A percentile compares a stretch with the other conserved stretches of the same genome.
Evolutionary conservation across 208 protist species (phyloP).

Genomic region (Dictyostelium gargantuum): DNA sequence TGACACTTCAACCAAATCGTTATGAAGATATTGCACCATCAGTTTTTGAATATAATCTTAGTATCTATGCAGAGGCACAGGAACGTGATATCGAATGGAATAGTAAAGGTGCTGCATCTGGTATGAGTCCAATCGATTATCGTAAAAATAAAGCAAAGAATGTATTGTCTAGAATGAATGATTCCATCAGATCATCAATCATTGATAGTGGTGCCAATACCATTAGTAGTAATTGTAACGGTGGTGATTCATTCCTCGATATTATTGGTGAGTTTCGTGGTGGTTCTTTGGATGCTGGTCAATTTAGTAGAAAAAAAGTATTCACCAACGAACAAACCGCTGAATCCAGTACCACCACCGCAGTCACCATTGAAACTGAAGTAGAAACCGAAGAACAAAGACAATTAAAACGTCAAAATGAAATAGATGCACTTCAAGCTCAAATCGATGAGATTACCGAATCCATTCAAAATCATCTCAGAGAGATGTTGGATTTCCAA

Average conservation of each 20-base stretch:
- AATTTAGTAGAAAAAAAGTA: constrained; percentile 42
- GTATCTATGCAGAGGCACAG: constrained; percentile 55
- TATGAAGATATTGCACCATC: constrained; percentile 58
- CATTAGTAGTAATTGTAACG: not conserved
- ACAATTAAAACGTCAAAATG: constrained; percentile 38
- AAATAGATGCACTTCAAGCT: constrained; percentile 64
- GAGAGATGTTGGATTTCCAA: constrained; percentile 34
- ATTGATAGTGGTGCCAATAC: not conserved
- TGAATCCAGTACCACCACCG: no score
- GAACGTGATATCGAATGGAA: constrained; percentile 73
- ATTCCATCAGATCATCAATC: not conserved
- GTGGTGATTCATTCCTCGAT: not conserved
- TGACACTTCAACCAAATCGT: constrained; percentile 44
- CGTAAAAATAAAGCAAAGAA: constrained; percentile 15
- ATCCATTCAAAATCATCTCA: not conserved
- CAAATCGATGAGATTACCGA: constrained; percentile 6
- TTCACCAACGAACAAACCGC: constrained; percentile 26
- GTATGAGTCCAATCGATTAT: constrained; percentile 65
- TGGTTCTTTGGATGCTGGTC: not conserved
- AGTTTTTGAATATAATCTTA: constrained; percentile 73
- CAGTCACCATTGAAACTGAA: not conserved
- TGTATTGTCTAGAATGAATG: constrained; percentile 8
- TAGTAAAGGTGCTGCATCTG: constrained; percentile 43
- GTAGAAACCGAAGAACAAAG: constrained; percentile 59
- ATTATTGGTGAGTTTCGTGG: not conserved